Percentiles rank a stretch among this genome's conserved stretches.
Conservation (phyloP, 148 eudicot genomes). For the Spergularia bocconei region DNA sequence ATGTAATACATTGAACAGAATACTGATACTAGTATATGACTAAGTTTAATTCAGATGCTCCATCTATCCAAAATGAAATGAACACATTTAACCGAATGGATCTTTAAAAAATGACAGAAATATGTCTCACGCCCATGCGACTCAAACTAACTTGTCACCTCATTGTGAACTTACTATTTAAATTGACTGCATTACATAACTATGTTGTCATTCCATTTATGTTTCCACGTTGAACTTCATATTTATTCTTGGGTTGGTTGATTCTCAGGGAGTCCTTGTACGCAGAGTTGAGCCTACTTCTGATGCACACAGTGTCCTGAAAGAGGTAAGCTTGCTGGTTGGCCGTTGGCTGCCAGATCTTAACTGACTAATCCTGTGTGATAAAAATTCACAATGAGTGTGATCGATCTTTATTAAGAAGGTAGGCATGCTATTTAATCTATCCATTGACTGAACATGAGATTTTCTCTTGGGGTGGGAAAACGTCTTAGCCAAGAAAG, state of each 20-base stretch:
- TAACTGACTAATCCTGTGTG: neutral
- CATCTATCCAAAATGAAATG: neutral
- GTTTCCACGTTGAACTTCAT: neutral
- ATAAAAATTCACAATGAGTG: neutral
- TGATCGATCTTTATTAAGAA: neutral
- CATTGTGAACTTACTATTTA: neutral
- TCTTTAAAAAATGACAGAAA: neutral
- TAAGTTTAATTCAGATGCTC: neutral
- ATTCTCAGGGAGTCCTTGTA: conserved; percentile 85
- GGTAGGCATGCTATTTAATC: neutral
- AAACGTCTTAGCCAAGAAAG: neutral
- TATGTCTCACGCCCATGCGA: neutral
- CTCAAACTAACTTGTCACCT: neutral
- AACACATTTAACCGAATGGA: too few species aligned
- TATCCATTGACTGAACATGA: neutral
- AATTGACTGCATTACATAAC: neutral
- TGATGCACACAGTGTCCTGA: conserved; percentile 68
- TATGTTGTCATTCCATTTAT: neutral
- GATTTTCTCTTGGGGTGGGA: neutral
- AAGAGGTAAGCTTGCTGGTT: conserved; percentile 56
- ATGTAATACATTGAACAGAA: neutral
- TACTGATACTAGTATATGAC: too few species aligned
- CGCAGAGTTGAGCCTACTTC: conserved; percentile 93
- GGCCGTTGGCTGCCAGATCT: neutral
- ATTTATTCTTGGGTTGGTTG: conserved; percentile 4